phyloP scores from a whole-genome alignment of 2,329 filamentous ascomycete species.

The Apiospora rasikravindrae region DNA sequence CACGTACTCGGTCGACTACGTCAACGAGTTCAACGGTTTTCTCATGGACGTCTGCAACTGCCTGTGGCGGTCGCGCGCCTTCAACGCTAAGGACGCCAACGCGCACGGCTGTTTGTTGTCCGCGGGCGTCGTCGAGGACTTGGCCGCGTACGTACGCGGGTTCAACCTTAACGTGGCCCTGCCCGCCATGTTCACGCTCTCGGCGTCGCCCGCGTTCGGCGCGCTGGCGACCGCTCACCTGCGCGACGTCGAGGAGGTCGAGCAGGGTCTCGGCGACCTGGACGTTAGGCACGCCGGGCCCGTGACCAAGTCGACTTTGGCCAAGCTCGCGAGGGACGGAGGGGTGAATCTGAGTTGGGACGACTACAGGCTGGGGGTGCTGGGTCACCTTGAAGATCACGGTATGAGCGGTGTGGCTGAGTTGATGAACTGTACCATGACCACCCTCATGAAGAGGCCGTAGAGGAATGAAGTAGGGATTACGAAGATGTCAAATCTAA shows the following conservation, averaged over 20 bases:
- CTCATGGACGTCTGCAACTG: slow-evolving; percentile 89
- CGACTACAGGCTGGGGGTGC: slow-evolving; percentile 75
- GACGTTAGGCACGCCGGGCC: slow-evolving; percentile 66
- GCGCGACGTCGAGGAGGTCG: slow-evolving; percentile 62
- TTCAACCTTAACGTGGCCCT: slow-evolving; percentile 55
- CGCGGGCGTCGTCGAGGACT: slow-evolving; percentile 47
- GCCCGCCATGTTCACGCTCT: slow-evolving; percentile 60
- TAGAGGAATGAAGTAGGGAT: slow-evolving; percentile 4
- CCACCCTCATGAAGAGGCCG: slow-evolving; percentile 64
- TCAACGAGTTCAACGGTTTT: slow-evolving; percentile 79
- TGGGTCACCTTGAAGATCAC: slow-evolving; percentile 68
- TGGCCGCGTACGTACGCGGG: slow-evolving; percentile 54
- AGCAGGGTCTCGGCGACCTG: slow-evolving; percentile 46
- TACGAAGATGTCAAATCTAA: not conserved
- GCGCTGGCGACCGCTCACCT: slow-evolving; percentile 61
- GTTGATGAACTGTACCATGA: slow-evolving; percentile 83
- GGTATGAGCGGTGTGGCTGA: slow-evolving; percentile 71
- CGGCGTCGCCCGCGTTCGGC: slow-evolving; percentile 62
- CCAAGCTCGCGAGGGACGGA: slow-evolving; percentile 65
- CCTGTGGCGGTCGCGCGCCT: slow-evolving; percentile 77
- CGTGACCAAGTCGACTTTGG: slow-evolving; percentile 71
- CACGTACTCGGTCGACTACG: slow-evolving; percentile 61
- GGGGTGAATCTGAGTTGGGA: slow-evolving; percentile 73
- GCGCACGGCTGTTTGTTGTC: slow-evolving; percentile 60
- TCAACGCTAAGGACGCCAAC: slow-evolving; percentile 68